Evolutionary conservation across 2,329 filamentous ascomycete genomes (phyloP).

Genomic region (Claviceps sp.): DNA sequence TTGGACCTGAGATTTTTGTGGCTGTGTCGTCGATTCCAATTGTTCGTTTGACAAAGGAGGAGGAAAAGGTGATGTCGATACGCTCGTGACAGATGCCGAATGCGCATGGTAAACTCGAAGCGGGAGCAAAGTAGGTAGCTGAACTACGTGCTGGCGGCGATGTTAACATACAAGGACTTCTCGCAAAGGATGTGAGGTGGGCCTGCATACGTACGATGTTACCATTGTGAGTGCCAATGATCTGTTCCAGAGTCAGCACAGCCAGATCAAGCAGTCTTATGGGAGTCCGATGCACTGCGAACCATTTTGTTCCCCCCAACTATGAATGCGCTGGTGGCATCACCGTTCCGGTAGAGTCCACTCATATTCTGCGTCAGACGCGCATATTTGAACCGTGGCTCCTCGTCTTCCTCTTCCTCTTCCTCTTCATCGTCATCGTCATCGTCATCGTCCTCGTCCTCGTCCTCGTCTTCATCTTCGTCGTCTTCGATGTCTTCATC

Average conservation of each 20-base stretch:
- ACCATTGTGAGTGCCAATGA: constrained; percentile 90
- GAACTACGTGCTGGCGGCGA: constrained; percentile 59
- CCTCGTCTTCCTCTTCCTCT: constrained; percentile 78
- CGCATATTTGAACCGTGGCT: constrained; percentile 87
- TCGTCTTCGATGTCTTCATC: constrained; percentile 16
- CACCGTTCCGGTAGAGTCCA: constrained; percentile 81
- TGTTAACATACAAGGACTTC: background rate
- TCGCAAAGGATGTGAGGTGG: background rate
- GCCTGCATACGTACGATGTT: constrained; percentile 58
- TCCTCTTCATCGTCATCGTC: constrained; percentile 55
- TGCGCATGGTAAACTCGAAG: constrained; percentile 86
- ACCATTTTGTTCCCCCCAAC: constrained; percentile 97
- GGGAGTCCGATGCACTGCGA: constrained; percentile 15
- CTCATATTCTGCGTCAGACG: constrained; percentile 70
- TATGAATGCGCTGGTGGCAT: constrained; percentile 83
- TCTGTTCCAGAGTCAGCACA: constrained; percentile 35
- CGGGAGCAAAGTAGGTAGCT: constrained; percentile 67
- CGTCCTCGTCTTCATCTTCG: constrained; percentile 31
- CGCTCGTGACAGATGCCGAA: constrained; percentile 74
- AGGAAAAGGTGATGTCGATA: constrained; percentile 83
- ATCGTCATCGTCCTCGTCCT: constrained; percentile 30
- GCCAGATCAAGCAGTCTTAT: constrained; percentile 7
- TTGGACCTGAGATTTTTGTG: constrained; percentile 21
- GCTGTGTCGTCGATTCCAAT: constrained; percentile 26
- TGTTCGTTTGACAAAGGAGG: constrained; percentile 34